Percentiles rank a stretch among this genome's conserved stretches.
Conservation (phyloP, 768 basidiomycete genomes). For the Agaricus subrufescens region DNA sequence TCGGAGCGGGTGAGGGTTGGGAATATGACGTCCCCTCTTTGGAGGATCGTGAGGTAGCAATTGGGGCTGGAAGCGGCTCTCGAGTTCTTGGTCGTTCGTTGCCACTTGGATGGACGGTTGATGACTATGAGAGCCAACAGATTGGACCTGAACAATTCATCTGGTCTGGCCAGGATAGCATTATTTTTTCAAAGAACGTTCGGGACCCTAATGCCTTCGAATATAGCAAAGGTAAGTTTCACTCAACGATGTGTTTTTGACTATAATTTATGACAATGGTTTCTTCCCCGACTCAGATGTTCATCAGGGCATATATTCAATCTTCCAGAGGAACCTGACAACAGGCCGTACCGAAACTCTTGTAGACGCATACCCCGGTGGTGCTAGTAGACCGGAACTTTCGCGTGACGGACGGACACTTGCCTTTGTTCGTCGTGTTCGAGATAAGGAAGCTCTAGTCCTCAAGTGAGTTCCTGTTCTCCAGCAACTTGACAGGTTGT, state of each 20-base stretch:
- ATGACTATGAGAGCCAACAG: constrained; percentile 63
- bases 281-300: constrained; percentile 40
- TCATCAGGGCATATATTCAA: constrained; percentile 66
- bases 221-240: constrained; percentile 61
- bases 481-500: neutral
- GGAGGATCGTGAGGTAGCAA: constrained; percentile 19
- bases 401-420: constrained; percentile 66
- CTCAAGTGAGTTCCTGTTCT: constrained; percentile 46
- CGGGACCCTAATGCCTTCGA: constrained; percentile 42
- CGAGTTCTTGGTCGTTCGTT: constrained; percentile 52
- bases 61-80: constrained; percentile 42
- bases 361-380: constrained; percentile 57
- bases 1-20: constrained; percentile 76
- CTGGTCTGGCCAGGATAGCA: constrained; percentile 51
- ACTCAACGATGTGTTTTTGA: no score
- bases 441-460: constrained; percentile 69
- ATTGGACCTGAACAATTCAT: constrained; percentile 71
- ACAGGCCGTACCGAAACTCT: constrained; percentile 45
- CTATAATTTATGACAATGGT: neutral
- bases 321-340: constrained; percentile 63
- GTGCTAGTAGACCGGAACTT: constrained; percentile 69
- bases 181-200: constrained; percentile 68
- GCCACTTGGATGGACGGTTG: constrained; percentile 56
- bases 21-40: constrained; percentile 52
- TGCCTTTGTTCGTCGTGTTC: constrained; percentile 69